Evolutionary conservation across 176 grass and related monocot species (phyloP).

Genomic region (Stipa capillata): DNA sequence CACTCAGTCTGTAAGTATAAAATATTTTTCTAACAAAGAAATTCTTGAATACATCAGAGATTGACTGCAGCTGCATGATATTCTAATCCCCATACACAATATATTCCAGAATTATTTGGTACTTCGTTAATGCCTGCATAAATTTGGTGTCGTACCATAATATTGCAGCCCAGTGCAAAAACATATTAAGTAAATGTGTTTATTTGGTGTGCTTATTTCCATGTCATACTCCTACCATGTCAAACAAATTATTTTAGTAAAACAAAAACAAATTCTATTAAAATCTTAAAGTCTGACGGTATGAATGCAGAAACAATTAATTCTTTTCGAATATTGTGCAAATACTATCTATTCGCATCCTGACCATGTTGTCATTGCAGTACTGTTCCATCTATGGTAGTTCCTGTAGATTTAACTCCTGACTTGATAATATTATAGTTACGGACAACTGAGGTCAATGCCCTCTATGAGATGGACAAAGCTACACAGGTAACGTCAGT

Average conservation of each 20-base stretch:
- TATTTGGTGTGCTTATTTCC: not conserved
- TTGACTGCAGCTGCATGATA: not conserved
- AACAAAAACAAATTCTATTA: not conserved
- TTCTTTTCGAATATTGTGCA: not conserved
- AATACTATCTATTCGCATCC: not conserved
- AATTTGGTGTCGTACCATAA: not conserved
- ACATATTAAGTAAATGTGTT: not conserved
- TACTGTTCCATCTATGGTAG: not conserved
- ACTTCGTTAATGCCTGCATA: not conserved
- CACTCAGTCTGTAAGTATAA: conserved; percentile 74
- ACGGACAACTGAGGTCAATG: conserved; percentile 60
- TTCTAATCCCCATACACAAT: not conserved
- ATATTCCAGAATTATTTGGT: not conserved
- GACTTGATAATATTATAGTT: conserved; percentile 45
- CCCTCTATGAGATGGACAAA: conserved; percentile 87
- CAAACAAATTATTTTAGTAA: no score
- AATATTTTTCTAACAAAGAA: not conserved
- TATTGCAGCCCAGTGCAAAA: not conserved
- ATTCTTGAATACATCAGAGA: not conserved
- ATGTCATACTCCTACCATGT: no score
- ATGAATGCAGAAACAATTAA: not conserved
- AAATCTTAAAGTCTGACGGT: not conserved
- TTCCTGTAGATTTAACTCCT: not conserved
- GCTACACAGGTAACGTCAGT: conserved; percentile 64
- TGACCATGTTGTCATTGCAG: not conserved